A percentile compares a stretch with the other conserved stretches of the same genome.
Conservation (phyloP, 495 filamentous ascomycete genomes). For the Aspergillus indologenus region DNA sequence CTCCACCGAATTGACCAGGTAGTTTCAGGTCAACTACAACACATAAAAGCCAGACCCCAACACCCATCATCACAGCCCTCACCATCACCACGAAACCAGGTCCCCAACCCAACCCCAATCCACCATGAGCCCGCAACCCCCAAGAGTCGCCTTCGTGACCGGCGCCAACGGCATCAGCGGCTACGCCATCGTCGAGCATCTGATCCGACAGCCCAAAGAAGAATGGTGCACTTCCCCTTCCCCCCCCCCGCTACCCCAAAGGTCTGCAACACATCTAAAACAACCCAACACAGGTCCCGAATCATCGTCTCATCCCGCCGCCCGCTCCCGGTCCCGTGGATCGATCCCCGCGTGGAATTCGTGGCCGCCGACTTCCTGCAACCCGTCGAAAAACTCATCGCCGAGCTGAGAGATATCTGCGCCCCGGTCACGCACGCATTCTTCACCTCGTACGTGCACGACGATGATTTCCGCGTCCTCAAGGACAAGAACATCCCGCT, state of each 20-base stretch:
- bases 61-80: background rate
- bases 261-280: no score
- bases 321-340: slow-evolving; percentile 8
- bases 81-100: background rate
- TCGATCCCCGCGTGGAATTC: slow-evolving; percentile 26
- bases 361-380: slow-evolving; percentile 21
- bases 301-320: slow-evolving; percentile 30
- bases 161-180: slow-evolving; percentile 36
- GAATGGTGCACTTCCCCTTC: no score
- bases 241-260: no score
- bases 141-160: slow-evolving; percentile 30
- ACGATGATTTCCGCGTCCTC: slow-evolving; percentile 27
- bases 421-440: slow-evolving; percentile 25
- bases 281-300: slow-evolving; percentile 16
- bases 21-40: background rate
- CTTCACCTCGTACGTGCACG: slow-evolving; percentile 32
- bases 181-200: slow-evolving; percentile 25
- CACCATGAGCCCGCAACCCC: background rate
- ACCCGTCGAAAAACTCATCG: background rate
- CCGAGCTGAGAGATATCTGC: slow-evolving; percentile 15
- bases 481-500: slow-evolving; percentile 22
- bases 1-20: no score
- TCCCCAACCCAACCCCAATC: no score
- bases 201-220: slow-evolving; percentile 18
- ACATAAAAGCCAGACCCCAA: background rate